Evolutionary conservation across 2,329 filamentous ascomycete genomes (phyloP).

Genomic region (Fusarium nurragi): DNA sequence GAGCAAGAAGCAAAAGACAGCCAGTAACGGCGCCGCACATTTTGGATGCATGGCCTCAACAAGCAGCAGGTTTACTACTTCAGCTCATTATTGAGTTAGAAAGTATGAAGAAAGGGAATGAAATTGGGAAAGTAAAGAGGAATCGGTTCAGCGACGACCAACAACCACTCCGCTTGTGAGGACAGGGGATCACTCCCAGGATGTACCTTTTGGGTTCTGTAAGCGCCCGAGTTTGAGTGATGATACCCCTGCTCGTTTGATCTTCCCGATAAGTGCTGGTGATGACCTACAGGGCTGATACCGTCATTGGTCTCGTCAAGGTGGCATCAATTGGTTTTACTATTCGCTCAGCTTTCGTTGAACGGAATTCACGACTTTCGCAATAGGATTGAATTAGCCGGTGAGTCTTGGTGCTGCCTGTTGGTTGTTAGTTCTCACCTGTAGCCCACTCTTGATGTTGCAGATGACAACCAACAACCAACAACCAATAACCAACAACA

Average conservation of each 20-base stretch:
- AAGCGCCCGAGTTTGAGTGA: slow-evolving; percentile 10
- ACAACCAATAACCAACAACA: not conserved
- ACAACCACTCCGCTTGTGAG: not conserved
- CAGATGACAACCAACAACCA: not conserved
- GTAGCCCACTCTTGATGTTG: not conserved
- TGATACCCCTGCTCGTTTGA: not conserved
- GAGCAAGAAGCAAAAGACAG: slow-evolving; percentile 27
- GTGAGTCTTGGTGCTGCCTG: not conserved
- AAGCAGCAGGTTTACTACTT: not conserved
- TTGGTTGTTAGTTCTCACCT: not conserved
- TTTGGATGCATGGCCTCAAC: slow-evolving; percentile 26
- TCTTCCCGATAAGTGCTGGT: not conserved
- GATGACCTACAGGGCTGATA: not conserved
- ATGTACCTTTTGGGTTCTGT: slow-evolving; percentile 14
- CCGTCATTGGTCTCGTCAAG: not conserved
- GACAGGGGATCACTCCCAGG: not conserved
- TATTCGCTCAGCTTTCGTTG: not conserved
- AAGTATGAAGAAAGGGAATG: not conserved
- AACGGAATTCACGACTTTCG: not conserved
- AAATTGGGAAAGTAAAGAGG: not conserved
- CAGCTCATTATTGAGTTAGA: not conserved
- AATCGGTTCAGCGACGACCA: not conserved
- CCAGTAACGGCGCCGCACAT: slow-evolving; percentile 19
- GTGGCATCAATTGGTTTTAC: not conserved
- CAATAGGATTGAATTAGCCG: not conserved